Percentiles rank a stretch among this genome's conserved stretches.
Conservation (phyloP, 1,284 basidiomycete genomes). For the Tranzscheliella williamsii region DNA sequence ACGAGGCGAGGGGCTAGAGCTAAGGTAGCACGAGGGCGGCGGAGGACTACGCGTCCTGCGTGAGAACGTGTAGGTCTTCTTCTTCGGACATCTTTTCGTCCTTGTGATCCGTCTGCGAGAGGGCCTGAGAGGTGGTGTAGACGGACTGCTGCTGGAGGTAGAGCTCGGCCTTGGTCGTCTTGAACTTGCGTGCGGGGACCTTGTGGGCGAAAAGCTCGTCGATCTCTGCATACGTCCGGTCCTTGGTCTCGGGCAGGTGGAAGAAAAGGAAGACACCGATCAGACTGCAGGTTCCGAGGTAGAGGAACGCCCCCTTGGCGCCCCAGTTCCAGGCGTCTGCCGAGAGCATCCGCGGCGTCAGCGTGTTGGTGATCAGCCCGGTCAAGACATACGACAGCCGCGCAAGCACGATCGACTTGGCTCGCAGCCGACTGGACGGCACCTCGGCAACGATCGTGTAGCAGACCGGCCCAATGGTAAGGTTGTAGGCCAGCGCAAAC, state of each 20-base stretch:
- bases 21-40: too few relatives aligned
- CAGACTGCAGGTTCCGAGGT: conserved; percentile 57
- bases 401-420: conserved; percentile 66
- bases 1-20: too few relatives aligned
- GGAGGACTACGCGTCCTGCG: background rate
- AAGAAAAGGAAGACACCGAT: conserved; percentile 39
- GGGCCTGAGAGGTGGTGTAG: background rate
- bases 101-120: background rate
- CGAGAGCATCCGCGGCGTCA: conserved; percentile 63
- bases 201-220: conserved; percentile 49
- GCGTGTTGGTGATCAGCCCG: conserved; percentile 61
- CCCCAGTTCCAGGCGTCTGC: conserved; percentile 63
- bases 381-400: conserved; percentile 62
- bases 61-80: background rate
- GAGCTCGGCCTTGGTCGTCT: background rate
- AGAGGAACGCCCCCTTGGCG: conserved; percentile 62
- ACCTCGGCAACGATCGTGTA: conserved; percentile 64
- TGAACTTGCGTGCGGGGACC: conserved; percentile 59
- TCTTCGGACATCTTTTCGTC: background rate
- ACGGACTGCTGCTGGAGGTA: background rate
- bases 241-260: conserved; percentile 49
- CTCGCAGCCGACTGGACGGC: conserved; percentile 63
- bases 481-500: conserved; percentile 62
- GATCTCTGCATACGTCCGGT: conserved; percentile 47
- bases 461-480: conserved; percentile 61